phyloP scores from a whole-genome alignment of 129 eudicot species.

The Oenanthe sinensis region DNA sequence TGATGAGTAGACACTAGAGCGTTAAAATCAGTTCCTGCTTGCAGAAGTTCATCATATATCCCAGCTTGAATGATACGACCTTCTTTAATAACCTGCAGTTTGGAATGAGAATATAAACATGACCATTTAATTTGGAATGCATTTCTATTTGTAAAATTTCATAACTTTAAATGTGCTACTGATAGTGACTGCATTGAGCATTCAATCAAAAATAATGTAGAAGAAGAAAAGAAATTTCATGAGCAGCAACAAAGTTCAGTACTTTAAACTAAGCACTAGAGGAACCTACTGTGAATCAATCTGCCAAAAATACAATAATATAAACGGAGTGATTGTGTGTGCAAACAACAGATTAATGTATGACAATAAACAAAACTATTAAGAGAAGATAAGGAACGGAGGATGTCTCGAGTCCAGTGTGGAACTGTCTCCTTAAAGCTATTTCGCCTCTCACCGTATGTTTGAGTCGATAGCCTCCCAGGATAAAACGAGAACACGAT shows the following conservation, averaged over 20 bases:
- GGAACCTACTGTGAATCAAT: too few relatives aligned
- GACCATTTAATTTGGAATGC: background rate
- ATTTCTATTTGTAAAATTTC: background rate
- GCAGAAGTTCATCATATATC: conserved; percentile 79
- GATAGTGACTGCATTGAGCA: background rate
- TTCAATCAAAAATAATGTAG: background rate
- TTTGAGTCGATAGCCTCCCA: too few relatives aligned
- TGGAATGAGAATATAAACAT: conserved; percentile 1
- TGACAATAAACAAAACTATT: too few relatives aligned
- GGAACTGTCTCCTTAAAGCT: too few relatives aligned
- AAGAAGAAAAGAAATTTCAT: background rate
- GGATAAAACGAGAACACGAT: too few relatives aligned
- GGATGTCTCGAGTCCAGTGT: too few relatives aligned
- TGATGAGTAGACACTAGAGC: conserved; percentile 84
- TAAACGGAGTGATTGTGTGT: too few relatives aligned
- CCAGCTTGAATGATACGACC: conserved; percentile 87
- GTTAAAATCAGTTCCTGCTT: conserved; percentile 87
- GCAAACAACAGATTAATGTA: too few relatives aligned
- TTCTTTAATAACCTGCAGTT: conserved; percentile 69
- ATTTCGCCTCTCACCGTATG: too few relatives aligned
- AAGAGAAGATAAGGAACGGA: too few relatives aligned
- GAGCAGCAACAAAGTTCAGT: too few relatives aligned
- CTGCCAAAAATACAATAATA: too few relatives aligned
- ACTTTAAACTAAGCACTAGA: background rate
- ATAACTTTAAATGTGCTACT: background rate